Conservation (phyloP, 2,329 filamentous ascomycete genomes). For the Pestalotiopsis sp. region DNA sequence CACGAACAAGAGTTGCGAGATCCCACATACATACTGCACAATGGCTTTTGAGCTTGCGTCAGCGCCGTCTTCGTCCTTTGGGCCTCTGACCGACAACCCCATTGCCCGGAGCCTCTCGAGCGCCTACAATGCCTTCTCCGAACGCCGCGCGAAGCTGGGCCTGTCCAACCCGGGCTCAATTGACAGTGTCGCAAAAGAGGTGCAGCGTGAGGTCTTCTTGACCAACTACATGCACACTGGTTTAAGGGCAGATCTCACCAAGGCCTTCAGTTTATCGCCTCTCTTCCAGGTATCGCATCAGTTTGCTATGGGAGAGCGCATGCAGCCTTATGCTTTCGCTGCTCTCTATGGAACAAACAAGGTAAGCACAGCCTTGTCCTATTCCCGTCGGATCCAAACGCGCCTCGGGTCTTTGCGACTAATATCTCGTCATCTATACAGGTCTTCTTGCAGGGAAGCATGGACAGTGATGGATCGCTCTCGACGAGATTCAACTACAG, state of each 20-base stretch:
- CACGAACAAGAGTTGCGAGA: slow-evolving; percentile 10
- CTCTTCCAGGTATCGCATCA: slow-evolving; percentile 98
- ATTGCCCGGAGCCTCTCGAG: slow-evolving; percentile 71
- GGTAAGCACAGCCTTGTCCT: slow-evolving; percentile 54
- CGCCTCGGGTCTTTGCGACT: background rate
- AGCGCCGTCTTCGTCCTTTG: slow-evolving; percentile 53
- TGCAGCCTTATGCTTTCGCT: slow-evolving; percentile 94
- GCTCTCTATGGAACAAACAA: slow-evolving; percentile 91
- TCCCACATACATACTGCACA: slow-evolving; percentile 30
- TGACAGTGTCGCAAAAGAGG: slow-evolving; percentile 87
- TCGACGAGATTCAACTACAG: slow-evolving; percentile 91
- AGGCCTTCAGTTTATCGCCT: slow-evolving; percentile 90
- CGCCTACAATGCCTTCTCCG: slow-evolving; percentile 79
- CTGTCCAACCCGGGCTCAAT: slow-evolving; percentile 91
- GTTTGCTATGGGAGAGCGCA: slow-evolving; percentile 89
- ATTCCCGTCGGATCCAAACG: background rate
- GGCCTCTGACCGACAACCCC: slow-evolving; percentile 75
- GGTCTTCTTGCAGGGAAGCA: slow-evolving; percentile 93
- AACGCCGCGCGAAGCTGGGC: slow-evolving; percentile 84
- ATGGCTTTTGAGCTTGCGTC: slow-evolving; percentile 49
- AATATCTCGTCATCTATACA: slow-evolving; percentile 38
- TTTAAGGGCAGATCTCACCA: slow-evolving; percentile 93
- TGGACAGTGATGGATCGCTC: slow-evolving; percentile 90
- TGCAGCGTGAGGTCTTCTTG: slow-evolving; percentile 93
- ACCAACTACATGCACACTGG: slow-evolving; percentile 97